Evolutionary conservation across 805 yeast genomes (phyloP), one percentile per base, ranked within the genome.

Genomic region (Yueomyces sinensis): DNA sequence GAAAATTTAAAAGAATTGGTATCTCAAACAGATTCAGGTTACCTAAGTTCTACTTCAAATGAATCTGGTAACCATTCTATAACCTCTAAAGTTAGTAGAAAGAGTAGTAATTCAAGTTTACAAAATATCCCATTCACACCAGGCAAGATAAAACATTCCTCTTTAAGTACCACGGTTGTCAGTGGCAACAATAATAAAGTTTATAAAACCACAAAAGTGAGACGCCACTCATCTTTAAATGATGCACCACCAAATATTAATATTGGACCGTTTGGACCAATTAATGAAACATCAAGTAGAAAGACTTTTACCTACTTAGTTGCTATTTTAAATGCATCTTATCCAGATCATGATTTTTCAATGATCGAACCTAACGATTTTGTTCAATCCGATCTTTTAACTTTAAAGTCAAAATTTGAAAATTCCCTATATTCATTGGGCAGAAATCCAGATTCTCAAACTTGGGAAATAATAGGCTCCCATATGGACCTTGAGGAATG

Each of bases 341-440:
- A 82, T 52, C 97, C 98, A 1, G 98, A 91, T 54, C 95, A 91
- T 50, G 98, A 91, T 52, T 91, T 89, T 48, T 71, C 93, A 11
- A 70, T 79, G 18, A 69, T 91, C 41, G 84, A 82, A 50, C 98
- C 98, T 2, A 65, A 65, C 15, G 78, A 75, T 54, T 81, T 81
- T 56, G 59, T 65, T 29, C 70, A 82, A n/a, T 71, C 56, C 34
- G 57, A 49, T 31, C 56, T 48, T 42, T 61, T 54, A 52, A 73
- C 65, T 37, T 68, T 74, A 44, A 72, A 73, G 39, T 66, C 76
- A 22, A 72, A 76, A 36, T 77, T 91, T 49, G 84, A 86, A 54
- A 82, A 83, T 44, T 65, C 87, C 4, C 67, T 89, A 46, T 68
- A 79, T 37, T 75, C 81, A 2, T 56, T 78, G 34, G 82, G 82